These are phyloP conservation scores for Powellomyces hirtus DNA, from an alignment of 192 early-diverging fungal genomes.

Conservation along the genomic window DNA sequence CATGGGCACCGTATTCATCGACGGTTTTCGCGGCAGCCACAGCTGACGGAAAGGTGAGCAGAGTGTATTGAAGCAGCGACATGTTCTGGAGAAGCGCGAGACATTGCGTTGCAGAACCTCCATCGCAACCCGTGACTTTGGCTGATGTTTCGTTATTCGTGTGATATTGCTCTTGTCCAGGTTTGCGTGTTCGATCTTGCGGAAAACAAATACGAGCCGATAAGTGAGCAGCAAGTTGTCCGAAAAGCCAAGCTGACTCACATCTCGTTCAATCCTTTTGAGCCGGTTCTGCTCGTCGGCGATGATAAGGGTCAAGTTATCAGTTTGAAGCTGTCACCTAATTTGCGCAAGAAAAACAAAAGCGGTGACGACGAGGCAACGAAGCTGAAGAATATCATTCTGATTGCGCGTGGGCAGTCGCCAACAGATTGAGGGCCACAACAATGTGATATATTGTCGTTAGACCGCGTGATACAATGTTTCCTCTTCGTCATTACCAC, in stretches of 20 bases:
- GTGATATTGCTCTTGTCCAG: conserved; percentile 25
- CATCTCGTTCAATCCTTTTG: conserved; percentile 59
- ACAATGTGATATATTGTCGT: too few species aligned
- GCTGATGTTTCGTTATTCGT: background rate
- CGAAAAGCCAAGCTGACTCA: conserved; percentile 61
- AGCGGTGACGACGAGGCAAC: conserved; percentile 18
- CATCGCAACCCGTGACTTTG: background rate
- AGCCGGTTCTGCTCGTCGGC: conserved; percentile 58
- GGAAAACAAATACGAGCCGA: conserved; percentile 62
- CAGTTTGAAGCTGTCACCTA: conserved; percentile 54
- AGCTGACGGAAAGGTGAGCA: conserved; percentile 57
- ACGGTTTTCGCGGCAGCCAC: conserved; percentile 63
- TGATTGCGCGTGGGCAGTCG: conserved; percentile 20
- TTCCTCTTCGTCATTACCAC: too few species aligned
- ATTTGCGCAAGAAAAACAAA: conserved; percentile 40
- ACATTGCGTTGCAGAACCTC: background rate
- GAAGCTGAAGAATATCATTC: conserved; percentile 25
- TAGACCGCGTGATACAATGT: too few species aligned
- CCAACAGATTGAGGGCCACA: conserved; percentile 19
- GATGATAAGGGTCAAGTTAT: conserved; percentile 57
- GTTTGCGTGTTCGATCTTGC: conserved; percentile 58
- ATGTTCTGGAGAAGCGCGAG: background rate
- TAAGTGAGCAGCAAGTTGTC: conserved; percentile 61
- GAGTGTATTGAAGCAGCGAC: background rate
- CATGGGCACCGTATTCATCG: conserved; percentile 65